Conservation (phyloP, 192 early-diverging fungal genomes). For the Entomortierella lignicola region DNA sequence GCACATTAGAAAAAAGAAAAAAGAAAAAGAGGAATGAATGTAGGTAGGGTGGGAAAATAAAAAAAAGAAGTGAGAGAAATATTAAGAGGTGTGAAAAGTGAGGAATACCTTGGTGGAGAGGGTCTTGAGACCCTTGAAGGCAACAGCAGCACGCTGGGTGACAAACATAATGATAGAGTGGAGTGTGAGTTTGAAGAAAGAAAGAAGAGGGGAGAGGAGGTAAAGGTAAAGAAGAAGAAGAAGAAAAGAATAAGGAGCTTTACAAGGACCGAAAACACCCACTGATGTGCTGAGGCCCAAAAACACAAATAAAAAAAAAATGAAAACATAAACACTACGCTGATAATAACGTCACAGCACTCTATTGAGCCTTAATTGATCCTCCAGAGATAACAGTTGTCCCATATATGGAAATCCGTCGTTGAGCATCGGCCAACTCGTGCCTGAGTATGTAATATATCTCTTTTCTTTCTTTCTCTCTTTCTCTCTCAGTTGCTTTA, state of each 20-base stretch:
- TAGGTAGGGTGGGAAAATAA: not conserved
- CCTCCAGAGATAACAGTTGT: too few relatives aligned
- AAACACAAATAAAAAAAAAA: not conserved
- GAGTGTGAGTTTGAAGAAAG: not conserved
- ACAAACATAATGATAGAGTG: slow-evolving; percentile 32
- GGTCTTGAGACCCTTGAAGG: slow-evolving; percentile 52
- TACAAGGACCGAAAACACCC: not conserved
- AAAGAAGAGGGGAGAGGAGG: slow-evolving; percentile 14
- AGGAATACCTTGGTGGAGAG: slow-evolving; percentile 45
- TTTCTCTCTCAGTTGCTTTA: too few relatives aligned
- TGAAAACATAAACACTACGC: not conserved
- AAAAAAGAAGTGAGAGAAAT: not conserved
- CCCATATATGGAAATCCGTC: slow-evolving; percentile 4
- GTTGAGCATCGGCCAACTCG: not conserved
- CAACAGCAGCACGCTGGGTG: slow-evolving; percentile 37
- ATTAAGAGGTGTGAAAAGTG: not conserved
- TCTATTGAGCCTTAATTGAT: not conserved
- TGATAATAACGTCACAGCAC: not conserved
- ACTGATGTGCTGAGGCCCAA: not conserved
- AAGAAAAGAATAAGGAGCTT: slow-evolving; percentile 6
- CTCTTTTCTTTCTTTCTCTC: too few relatives aligned
- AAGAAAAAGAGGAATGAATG: not conserved
- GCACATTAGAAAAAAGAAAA: too few relatives aligned
- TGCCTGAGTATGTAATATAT: not conserved
- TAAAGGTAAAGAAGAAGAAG: slow-evolving; percentile 4